Conservation (phyloP, 164 flowering plant species). For the Houttuynia cordata region DNA sequence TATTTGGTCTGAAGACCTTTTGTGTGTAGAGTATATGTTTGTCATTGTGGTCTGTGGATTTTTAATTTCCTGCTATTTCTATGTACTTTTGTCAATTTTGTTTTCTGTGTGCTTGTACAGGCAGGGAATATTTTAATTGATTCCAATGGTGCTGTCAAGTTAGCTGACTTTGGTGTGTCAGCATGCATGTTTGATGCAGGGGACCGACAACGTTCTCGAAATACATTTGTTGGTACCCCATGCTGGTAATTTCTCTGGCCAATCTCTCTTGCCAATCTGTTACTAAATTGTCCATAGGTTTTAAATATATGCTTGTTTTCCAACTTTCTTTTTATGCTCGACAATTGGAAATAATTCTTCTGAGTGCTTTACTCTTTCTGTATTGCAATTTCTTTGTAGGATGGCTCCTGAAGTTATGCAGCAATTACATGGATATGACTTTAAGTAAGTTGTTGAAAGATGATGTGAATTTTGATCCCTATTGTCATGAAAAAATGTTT, state of each 20-base stretch:
- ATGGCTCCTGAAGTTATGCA: slow-evolving; percentile 99
- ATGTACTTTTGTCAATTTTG: background rate
- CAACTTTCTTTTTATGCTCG: slow-evolving; percentile 1
- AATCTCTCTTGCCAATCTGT: background rate
- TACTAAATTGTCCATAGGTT: background rate
- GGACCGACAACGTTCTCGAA: slow-evolving; percentile 82
- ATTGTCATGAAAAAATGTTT: background rate
- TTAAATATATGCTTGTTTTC: background rate
- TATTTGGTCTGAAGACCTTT: background rate
- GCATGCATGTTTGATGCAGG: slow-evolving; percentile 96
- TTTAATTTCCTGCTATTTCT: background rate
- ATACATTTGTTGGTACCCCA: slow-evolving; percentile 97
- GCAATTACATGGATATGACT: slow-evolving; percentile 93
- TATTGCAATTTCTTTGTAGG: slow-evolving; percentile 37
- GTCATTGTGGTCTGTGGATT: background rate
- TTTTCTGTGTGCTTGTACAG: slow-evolving; percentile 27
- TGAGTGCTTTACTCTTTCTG: slow-evolving; percentile 1
- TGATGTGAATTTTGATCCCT: background rate
- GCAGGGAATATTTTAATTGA: slow-evolving; percentile 90
- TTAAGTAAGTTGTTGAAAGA: slow-evolving; percentile 47
- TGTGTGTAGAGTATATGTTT: background rate
- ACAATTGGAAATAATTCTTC: background rate
- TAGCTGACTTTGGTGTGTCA: slow-evolving; percentile 95
- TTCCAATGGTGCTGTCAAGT: slow-evolving; percentile 66
- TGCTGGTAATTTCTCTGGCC: slow-evolving; percentile 51